Percentiles rank a stretch among this genome's conserved stretches.
Conservation (phyloP, 164 flowering plant genomes). For the Chloranthus sessilifolius region DNA sequence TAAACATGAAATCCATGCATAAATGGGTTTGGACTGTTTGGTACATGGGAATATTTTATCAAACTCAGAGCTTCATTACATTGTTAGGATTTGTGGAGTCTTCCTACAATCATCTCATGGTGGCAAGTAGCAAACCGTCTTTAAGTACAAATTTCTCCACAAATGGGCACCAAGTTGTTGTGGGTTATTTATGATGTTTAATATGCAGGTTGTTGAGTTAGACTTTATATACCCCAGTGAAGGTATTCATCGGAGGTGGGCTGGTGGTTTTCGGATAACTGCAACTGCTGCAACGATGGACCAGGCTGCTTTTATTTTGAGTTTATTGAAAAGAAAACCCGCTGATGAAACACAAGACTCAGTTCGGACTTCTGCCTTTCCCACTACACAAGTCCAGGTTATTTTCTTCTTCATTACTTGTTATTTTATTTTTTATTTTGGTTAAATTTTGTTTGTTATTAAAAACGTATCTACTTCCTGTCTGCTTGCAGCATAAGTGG, state of each 20-base stretch:
- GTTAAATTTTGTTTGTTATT: neutral
- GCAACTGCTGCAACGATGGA: constrained; percentile 66
- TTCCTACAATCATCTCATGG: no score
- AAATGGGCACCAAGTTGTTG: no score
- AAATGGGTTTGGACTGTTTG: no score
- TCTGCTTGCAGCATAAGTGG: constrained; percentile 58
- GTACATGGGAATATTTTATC: no score
- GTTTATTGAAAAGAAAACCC: constrained; percentile 52
- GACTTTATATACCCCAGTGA: constrained; percentile 85
- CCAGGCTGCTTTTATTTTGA: constrained; percentile 65
- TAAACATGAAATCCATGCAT: no score
- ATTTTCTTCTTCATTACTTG: neutral
- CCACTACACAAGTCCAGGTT: constrained; percentile 82
- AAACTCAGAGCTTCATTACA: no score
- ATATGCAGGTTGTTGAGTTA: constrained; percentile 67
- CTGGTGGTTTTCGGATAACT: constrained; percentile 60
- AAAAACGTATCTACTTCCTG: neutral
- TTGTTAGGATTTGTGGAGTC: no score
- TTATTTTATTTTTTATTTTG: neutral
- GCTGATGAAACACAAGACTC: constrained; percentile 73
- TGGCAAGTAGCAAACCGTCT: no score
- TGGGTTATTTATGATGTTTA: no score
- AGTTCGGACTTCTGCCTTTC: constrained; percentile 64
- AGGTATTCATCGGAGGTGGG: constrained; percentile 75
- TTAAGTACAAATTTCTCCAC: no score